These are phyloP conservation scores for Neonectria magnoliae DNA, from an alignment of 2,329 filamentous ascomycete species.

Conservation along the genomic window DNA sequence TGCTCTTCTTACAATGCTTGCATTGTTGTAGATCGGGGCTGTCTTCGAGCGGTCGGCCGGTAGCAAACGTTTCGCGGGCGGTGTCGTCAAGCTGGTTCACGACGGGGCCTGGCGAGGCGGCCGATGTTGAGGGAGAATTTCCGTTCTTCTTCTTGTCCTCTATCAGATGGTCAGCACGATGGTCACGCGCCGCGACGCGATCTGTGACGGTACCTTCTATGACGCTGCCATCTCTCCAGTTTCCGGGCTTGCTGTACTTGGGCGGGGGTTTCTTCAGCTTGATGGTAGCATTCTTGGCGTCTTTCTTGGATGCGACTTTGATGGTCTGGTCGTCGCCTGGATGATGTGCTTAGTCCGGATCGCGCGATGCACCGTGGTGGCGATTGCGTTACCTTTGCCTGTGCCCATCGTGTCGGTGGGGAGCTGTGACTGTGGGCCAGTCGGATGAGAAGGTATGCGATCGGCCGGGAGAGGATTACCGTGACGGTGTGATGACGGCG, in stretches of 20 bases:
- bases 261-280: slow-evolving; percentile 72
- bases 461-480: not conserved
- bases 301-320: slow-evolving; percentile 70
- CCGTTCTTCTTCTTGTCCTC: slow-evolving; percentile 66
- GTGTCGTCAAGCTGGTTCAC: slow-evolving; percentile 78
- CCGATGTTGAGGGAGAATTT: slow-evolving; percentile 53
- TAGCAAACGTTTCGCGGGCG: slow-evolving; percentile 81
- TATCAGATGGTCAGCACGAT: slow-evolving; percentile 33
- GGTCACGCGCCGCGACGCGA: slow-evolving; percentile 14
- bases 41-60: slow-evolving; percentile 84
- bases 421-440: not conserved
- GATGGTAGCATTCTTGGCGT: slow-evolving; percentile 60
- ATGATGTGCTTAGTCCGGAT: slow-evolving; percentile 29
- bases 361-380: slow-evolving; percentile 12
- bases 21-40: slow-evolving; percentile 82
- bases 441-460: not conserved
- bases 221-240: slow-evolving; percentile 75
- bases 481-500: slow-evolving; percentile 1
- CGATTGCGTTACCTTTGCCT: slow-evolving; percentile 45
- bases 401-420: slow-evolving; percentile 32
- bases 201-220: slow-evolving; percentile 63
- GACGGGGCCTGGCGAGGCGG: slow-evolving; percentile 63
- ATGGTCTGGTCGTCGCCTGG: slow-evolving; percentile 68
- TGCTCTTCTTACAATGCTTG: slow-evolving; percentile 93
- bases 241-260: slow-evolving; percentile 73